These are phyloP conservation scores for Flueggea neowawraea DNA, from an alignment of 441 rosid genomes.

Conservation along the genomic window DNA sequence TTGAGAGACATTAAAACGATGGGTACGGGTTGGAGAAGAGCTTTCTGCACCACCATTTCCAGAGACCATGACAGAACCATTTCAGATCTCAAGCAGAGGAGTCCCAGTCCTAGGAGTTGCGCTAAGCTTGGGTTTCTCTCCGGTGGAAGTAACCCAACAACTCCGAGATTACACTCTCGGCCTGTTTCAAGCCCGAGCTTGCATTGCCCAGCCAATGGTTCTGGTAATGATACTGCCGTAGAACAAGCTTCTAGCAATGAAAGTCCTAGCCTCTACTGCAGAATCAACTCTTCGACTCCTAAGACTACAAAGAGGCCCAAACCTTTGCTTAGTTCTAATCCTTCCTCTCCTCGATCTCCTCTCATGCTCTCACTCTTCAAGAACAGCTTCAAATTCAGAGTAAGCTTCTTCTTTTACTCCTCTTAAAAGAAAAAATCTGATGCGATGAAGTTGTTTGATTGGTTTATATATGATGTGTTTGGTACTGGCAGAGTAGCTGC, in stretches of 20 bases:
- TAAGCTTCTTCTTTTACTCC: slow-evolving; percentile 18
- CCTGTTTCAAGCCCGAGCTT: slow-evolving; percentile 40
- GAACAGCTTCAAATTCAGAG: slow-evolving; percentile 69
- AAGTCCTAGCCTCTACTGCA: slow-evolving; percentile 40
- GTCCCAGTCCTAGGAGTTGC: slow-evolving; percentile 55
- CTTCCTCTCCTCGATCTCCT: slow-evolving; percentile 75
- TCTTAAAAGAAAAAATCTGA: background rate
- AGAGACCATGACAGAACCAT: slow-evolving; percentile 44
- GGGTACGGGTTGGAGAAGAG: slow-evolving; percentile 99
- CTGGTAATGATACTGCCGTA: background rate
- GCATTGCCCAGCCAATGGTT: slow-evolving; percentile 33
- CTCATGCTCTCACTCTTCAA: slow-evolving; percentile 69
- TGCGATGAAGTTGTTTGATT: background rate
- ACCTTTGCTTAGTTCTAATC: slow-evolving; percentile 37
- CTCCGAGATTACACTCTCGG: slow-evolving; percentile 44
- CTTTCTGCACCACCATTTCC: slow-evolving; percentile 81
- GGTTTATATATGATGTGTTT: background rate
- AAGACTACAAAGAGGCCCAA: slow-evolving; percentile 30
- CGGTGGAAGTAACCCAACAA: slow-evolving; percentile 59
- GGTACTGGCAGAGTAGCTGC: slow-evolving; percentile 50
- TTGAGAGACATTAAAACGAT: slow-evolving; percentile 17
- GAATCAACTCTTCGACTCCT: slow-evolving; percentile 28
- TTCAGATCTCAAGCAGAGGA: slow-evolving; percentile 35
- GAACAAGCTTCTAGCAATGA: slow-evolving; percentile 24
- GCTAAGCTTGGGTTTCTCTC: slow-evolving; percentile 58